Conservation (phyloP, 768 basidiomycete genomes). For the Phylloporus sp. region DNA sequence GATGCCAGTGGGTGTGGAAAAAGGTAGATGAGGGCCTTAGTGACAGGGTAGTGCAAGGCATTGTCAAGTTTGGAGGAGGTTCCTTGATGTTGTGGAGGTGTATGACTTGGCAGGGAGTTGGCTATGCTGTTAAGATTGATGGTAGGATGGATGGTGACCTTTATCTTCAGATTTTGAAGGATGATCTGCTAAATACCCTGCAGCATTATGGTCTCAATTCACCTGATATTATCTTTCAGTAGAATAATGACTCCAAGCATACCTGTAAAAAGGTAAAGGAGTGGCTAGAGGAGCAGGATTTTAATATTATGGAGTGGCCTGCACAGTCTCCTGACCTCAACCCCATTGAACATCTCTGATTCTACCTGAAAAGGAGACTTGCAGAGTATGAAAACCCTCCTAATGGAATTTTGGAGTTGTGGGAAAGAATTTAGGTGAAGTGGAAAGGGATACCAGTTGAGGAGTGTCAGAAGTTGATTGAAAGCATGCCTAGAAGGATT, state of each 20-base stretch:
- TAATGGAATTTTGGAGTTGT: background rate
- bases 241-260: too few species aligned
- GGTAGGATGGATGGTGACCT: background rate
- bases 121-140: background rate
- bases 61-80: background rate
- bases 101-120: background rate
- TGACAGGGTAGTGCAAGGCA: background rate
- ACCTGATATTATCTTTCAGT: slow-evolving; percentile 1
- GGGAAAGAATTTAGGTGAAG: background rate
- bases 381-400: background rate
- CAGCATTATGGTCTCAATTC: background rate
- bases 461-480: background rate
- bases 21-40: background rate
- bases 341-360: too few species aligned
- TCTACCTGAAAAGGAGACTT: background rate
- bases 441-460: background rate
- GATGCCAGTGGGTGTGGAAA: background rate
- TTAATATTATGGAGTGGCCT: background rate
- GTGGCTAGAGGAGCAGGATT: background rate
- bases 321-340: background rate
- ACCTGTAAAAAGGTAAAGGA: too few species aligned
- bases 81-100: background rate
- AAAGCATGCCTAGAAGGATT: slow-evolving; percentile 1
- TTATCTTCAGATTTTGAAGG: background rate
- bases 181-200: background rate